A percentile compares a stretch with the other conserved stretches of the same genome.
phyloP scores from a whole-genome alignment of 2,329 filamentous ascomycete genomes.

The Talaromyces sp. region DNA sequence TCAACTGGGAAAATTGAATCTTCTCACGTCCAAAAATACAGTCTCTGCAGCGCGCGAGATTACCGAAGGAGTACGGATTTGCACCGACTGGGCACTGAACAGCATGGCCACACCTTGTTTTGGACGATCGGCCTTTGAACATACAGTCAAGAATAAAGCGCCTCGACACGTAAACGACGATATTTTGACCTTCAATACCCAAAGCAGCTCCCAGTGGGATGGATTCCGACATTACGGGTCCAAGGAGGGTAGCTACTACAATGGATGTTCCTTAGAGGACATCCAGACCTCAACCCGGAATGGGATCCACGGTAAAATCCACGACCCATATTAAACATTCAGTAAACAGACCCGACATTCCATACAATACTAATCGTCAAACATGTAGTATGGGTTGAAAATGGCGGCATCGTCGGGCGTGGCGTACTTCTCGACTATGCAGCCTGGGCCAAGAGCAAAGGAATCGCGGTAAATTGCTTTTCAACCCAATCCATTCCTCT shows the following conservation, averaged over 20 bases:
- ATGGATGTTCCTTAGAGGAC: slow-evolving; percentile 43
- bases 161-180: slow-evolving; percentile 63
- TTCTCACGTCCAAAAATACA: slow-evolving; percentile 53
- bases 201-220: slow-evolving; percentile 59
- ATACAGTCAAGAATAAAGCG: slow-evolving; percentile 56
- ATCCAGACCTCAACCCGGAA: slow-evolving; percentile 41
- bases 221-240: slow-evolving; percentile 46
- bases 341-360: not conserved
- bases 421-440: slow-evolving; percentile 54
- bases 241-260: slow-evolving; percentile 46
- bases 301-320: slow-evolving; percentile 43
- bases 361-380: slow-evolving; percentile 4
- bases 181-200: slow-evolving; percentile 52
- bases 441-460: slow-evolving; percentile 46
- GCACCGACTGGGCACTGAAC: slow-evolving; percentile 63
- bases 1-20: slow-evolving; percentile 58
- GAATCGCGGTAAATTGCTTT: slow-evolving; percentile 44
- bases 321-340: no score
- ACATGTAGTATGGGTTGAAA: slow-evolving; percentile 18
- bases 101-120: slow-evolving; percentile 59
- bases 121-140: slow-evolving; percentile 58
- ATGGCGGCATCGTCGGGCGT: slow-evolving; percentile 37
- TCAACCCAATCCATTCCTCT: slow-evolving; percentile 49
- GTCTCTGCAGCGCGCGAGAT: slow-evolving; percentile 51
- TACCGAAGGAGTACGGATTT: slow-evolving; percentile 47